phyloP scores from a whole-genome alignment of 495 filamentous ascomycete species.

The Thozetella sp. region DNA sequence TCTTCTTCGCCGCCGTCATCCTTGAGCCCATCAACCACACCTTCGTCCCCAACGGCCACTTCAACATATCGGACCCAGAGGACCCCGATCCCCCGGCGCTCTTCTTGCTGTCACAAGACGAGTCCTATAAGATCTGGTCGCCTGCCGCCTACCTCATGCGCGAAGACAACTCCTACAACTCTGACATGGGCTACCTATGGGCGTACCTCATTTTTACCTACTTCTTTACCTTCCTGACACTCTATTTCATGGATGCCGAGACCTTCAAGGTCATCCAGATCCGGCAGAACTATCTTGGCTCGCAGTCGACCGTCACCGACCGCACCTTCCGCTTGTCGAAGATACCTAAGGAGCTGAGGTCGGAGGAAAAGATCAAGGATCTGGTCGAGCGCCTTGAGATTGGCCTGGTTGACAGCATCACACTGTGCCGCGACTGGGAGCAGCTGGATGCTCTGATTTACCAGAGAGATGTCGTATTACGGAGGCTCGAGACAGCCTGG shows the following conservation, averaged over 20 bases:
- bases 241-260: constrained; percentile 82
- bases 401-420: constrained; percentile 91
- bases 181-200: constrained; percentile 72
- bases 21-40: constrained; percentile 84
- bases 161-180: constrained; percentile 33
- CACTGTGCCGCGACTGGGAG: constrained; percentile 85
- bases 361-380: constrained; percentile 81
- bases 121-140: constrained; percentile 6
- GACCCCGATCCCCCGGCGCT: not conserved
- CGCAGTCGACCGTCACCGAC: constrained; percentile 91
- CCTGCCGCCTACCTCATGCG: not conserved
- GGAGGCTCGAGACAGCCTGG: constrained; percentile 84
- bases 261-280: constrained; percentile 82
- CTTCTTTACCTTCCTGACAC: constrained; percentile 77
- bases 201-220: constrained; percentile 91
- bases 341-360: constrained; percentile 77
- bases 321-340: constrained; percentile 90
- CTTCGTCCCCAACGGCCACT: constrained; percentile 30
- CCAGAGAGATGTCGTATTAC: constrained; percentile 62
- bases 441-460: constrained; percentile 77
- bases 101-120: constrained; percentile 12
- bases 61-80: constrained; percentile 7
- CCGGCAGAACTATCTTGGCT: constrained; percentile 89
- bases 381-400: constrained; percentile 87
- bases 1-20: constrained; percentile 77